These are phyloP conservation scores for Graphilbum fragrans DNA, from an alignment of 2,329 filamentous ascomycete species.

Conservation along the genomic window DNA sequence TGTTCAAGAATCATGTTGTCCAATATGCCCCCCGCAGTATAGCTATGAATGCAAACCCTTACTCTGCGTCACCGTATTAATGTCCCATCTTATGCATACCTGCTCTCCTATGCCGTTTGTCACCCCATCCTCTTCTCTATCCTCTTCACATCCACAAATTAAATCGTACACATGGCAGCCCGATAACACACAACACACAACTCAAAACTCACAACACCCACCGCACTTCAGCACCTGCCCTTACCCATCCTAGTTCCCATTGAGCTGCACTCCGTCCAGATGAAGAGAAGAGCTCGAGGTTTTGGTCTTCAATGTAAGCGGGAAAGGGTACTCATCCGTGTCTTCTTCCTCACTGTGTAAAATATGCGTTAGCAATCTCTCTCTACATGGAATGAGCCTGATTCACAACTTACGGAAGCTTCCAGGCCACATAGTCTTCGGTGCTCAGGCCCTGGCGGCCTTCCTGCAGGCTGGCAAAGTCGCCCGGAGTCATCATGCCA, in stretches of 20 bases:
- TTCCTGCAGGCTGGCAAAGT: conserved; percentile 94
- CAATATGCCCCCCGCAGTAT: too few species aligned
- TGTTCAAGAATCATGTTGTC: too few species aligned
- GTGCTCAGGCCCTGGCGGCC: conserved; percentile 85
- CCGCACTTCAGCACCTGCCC: too few species aligned
- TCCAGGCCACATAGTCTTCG: conserved; percentile 97
- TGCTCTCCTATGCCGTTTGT: too few species aligned
- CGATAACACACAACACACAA: too few species aligned
- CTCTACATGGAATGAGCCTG: neutral
- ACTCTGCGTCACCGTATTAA: too few species aligned
- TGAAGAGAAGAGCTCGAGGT: conserved; percentile 27
- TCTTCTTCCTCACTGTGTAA: conserved; percentile 76
- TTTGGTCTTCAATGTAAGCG: conserved; percentile 44
- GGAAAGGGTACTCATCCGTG: conserved; percentile 56
- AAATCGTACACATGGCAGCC: too few species aligned
- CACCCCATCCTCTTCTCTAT: too few species aligned
- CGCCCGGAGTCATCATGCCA: conserved; percentile 98
- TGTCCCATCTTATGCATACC: too few species aligned
- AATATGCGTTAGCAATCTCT: conserved; percentile 15
- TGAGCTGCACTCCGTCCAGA: conserved; percentile 27
- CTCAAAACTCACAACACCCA: too few species aligned
- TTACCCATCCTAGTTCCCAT: conserved; percentile 21
- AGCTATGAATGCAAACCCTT: too few species aligned
- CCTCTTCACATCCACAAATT: too few species aligned
- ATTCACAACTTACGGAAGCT: conserved; percentile 68